These are phyloP conservation scores for Apiospora arundinis DNA, from an alignment of 2,329 filamentous ascomycete genomes.

Conservation along the genomic window DNA sequence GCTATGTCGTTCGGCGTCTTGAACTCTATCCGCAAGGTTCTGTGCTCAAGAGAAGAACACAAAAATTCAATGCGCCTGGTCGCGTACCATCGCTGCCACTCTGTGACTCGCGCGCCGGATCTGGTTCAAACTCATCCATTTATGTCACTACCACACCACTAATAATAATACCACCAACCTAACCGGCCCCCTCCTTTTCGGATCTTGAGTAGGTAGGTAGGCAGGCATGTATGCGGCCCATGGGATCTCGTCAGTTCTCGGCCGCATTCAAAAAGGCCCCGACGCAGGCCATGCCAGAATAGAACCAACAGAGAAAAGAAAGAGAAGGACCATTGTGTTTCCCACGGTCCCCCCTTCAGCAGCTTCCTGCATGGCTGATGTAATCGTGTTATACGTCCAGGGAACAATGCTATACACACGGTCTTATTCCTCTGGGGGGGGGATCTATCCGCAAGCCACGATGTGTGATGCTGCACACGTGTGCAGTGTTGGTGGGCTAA, in stretches of 20 bases:
- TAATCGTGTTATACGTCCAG: background rate
- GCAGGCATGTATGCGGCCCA: background rate
- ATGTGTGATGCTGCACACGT: slow-evolving; percentile 15
- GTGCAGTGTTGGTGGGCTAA: slow-evolving; percentile 11
- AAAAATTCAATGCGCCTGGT: background rate
- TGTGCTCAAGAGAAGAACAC: background rate
- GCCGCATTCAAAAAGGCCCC: slow-evolving; percentile 11
- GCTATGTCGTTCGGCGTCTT: background rate
- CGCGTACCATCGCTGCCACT: slow-evolving; percentile 5
- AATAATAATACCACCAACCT: background rate
- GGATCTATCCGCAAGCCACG: slow-evolving; percentile 16
- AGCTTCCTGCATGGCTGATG: background rate
- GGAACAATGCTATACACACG: background rate
- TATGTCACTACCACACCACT: background rate
- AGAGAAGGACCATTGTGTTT: background rate
- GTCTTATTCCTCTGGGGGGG: background rate
- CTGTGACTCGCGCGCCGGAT: background rate
- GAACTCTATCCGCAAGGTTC: background rate
- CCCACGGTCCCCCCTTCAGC: background rate
- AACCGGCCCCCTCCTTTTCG: background rate
- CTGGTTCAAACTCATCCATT: background rate
- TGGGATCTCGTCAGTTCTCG: background rate
- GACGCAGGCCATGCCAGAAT: slow-evolving; percentile 1
- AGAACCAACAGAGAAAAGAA: background rate
- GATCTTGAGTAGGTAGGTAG: background rate